Base-by-base conservation (phyloP, 176 grass and related monocot genomes). In the Oryza australiensis region DNA sequence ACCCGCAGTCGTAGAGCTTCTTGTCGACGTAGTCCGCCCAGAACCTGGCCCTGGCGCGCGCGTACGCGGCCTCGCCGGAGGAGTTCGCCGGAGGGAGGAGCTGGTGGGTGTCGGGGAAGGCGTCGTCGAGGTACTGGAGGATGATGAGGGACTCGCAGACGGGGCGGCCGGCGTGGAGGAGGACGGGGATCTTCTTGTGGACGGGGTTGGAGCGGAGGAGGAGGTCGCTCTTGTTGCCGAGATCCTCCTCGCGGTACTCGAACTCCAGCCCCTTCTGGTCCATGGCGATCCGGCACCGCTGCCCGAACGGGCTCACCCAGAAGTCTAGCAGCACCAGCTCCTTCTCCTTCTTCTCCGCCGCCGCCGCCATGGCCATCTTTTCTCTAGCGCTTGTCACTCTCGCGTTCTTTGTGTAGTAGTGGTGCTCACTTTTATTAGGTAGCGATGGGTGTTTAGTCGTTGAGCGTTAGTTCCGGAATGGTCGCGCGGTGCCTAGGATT, bases 131-230 rank as follows among this genome's bases (percentile, higher is more conserved):
- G 80, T 95, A 95, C 0, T 84, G 9, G 12, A 93, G 1, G 77
- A 96, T 96, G 77, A 82, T 0, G 75, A 90, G 77, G 3, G 93
- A 96, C 72, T 96, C 93, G 80, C 68, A 87, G 23, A 93, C 23
- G 26, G 76, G 32, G 22, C 60, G 81, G 35, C 88, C 90, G 41
- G 37, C 76, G 75, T 96, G 90, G 53, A 96, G 34, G n/a, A 96
- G 86, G 2, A 96, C 88, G 0, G 94, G 94, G 62, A 96, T 76
- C 84, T 96, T 92, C 90, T 93, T 93, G 80, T 93, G 77, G 8
- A 97, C 15, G 1, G 94, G 94, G 77, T 97, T 97, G 82, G 87
- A 72, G 9, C 76, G 79, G 18, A 94, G 76, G 40, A 97, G 78
- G 34, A 92, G 85, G 26, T 89, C 84, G 78, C 94, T 89, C 89